Base-by-base conservation (phyloP, 306 rosid genomes). In the Castanospermum australe region DNA sequence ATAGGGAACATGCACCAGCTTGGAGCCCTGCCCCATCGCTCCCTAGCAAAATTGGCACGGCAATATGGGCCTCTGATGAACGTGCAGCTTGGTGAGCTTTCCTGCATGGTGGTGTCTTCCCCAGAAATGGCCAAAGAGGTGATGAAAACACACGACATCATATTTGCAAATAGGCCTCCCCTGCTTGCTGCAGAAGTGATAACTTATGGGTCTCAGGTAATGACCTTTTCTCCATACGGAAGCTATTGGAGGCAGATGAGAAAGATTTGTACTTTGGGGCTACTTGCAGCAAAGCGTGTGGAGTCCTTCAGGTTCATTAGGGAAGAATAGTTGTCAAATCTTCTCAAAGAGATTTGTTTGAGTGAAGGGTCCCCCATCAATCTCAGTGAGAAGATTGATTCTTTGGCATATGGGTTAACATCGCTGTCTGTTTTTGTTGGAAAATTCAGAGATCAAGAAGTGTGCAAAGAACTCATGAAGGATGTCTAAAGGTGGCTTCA, bases 101-200 rank as follows among this genome's bases (percentile, higher is more conserved):
- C 89, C 11, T 42, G 67, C 44, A 45, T 70, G 10, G 57, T 84
- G 7, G 77, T 83, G 5, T 87, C 90, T 47, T 81, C 86, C 0
- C 81, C 90, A 5, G 74, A 81, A 70, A 50, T 81, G 35, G 89
- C 85, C 50, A 80, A 69, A 81, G 85, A 86, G 8, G 47, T 86
- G 0, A 57, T 83, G 81, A 86, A 80, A 59, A 77, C 87, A 21
- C 83, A 86, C 67, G 89, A 79, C 7, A 24, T 65, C 44, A 45
- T 14, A 45, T 63, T 86, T 66, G 57, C 86, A 22, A 64, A 75
- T 24, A 82, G 86, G 30, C 86, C 89, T 41, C 36, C 4, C 8
- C 14, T 76, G n/a, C 38, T 80, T 13, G 77, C 77, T 5, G 18
- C 69, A 0, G 17, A 81, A 2, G n/a, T 76, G 0, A 3, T 80